Conservation (phyloP, 768 basidiomycete species). For the Trametes punicea region DNA sequence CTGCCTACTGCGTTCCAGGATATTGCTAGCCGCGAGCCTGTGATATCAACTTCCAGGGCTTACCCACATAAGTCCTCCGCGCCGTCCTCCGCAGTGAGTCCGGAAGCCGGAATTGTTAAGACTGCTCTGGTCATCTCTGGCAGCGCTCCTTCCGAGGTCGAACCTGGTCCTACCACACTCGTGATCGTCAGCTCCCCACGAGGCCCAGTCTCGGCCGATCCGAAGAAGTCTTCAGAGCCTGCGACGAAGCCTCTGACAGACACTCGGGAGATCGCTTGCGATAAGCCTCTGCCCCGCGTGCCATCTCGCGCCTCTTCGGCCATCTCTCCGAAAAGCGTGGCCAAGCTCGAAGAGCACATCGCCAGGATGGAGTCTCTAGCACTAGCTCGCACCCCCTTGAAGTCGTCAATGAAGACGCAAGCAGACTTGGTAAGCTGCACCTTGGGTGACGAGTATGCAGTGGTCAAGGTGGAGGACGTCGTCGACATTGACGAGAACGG, state of each 20-base stretch:
- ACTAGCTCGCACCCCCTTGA: not conserved
- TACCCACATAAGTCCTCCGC: not conserved
- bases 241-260: not conserved
- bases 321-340: not conserved
- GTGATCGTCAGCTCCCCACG: not conserved
- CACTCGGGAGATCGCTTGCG: not conserved
- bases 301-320: not conserved
- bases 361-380: not conserved
- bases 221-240: not conserved
- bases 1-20: not conserved
- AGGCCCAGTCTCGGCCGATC: no score
- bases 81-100: not conserved
- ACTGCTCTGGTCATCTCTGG: not conserved
- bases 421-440: slow-evolving; percentile 2
- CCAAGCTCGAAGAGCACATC: not conserved
- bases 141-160: not conserved
- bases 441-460: not conserved
- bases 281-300: not conserved
- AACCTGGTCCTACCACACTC: not conserved
- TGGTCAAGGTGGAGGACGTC: not conserved
- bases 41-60: not conserved
- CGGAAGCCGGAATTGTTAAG: not conserved
- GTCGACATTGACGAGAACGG: not conserved
- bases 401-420: slow-evolving; percentile 3
- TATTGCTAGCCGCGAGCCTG: not conserved